Evolutionary conservation across 495 filamentous ascomycete species (phyloP).

Genomic region (Aspergillus ostianus): DNA sequence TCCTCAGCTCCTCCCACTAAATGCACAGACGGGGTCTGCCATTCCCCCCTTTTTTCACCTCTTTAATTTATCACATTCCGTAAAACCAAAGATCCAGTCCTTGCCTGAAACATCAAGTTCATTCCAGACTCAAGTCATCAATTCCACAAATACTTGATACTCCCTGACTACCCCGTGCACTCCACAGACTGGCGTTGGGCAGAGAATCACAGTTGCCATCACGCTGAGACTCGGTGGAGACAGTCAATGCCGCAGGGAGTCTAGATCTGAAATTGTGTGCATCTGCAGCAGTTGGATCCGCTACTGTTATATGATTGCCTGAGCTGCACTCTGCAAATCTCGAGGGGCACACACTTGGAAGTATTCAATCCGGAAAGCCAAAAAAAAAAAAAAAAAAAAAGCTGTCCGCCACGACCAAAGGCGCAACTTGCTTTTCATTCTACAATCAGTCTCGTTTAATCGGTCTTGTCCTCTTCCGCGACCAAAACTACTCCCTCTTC

Average conservation of each 20-base stretch:
- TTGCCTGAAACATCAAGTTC: background rate
- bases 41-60: background rate
- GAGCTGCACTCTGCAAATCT: conserved; percentile 8
- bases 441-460: background rate
- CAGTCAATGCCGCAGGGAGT: conserved; percentile 28
- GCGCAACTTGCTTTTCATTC: background rate
- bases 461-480: background rate
- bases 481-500: background rate
- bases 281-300: conserved; percentile 30
- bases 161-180: background rate
- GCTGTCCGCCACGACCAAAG: conserved; percentile 1
- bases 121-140: background rate
- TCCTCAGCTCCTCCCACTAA: background rate
- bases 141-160: background rate
- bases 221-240: conserved; percentile 22
- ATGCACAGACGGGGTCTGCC: background rate
- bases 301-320: conserved; percentile 23
- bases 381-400: conserved; percentile 1
- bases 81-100: no score
- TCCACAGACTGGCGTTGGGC: background rate
- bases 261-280: conserved; percentile 32
- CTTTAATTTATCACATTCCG: background rate
- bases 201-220: background rate
- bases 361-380: conserved; percentile 3
- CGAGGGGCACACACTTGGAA: conserved; percentile 11